Conservation (phyloP, 1,284 basidiomycete genomes). For the Agroathelia rolfsii region DNA sequence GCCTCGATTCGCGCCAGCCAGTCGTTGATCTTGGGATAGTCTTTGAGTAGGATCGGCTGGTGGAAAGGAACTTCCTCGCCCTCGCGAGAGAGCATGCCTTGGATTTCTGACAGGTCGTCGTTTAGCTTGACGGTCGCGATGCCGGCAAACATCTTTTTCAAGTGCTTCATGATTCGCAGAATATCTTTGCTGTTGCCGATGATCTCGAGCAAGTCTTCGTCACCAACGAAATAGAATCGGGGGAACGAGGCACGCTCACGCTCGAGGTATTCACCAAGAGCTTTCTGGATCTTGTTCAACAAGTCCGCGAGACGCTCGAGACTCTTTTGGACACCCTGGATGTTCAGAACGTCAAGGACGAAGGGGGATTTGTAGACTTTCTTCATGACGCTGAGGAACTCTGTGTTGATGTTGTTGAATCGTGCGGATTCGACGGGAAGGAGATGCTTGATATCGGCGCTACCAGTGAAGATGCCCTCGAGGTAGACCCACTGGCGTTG, state of each 20-base stretch:
- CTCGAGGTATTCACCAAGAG: conserved; percentile 97
- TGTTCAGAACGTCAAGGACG: conserved; percentile 94
- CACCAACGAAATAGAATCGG: conserved; percentile 99
- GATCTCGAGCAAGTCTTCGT: conserved; percentile 97
- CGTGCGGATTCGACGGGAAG: conserved; percentile 94
- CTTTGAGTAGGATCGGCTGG: conserved; percentile 78
- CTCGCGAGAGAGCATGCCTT: conserved; percentile 88
- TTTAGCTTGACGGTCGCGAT: conserved; percentile 87
- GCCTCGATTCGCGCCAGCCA: conserved; percentile 92
- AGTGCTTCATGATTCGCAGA: conserved; percentile 92
- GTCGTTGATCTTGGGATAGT: conserved; percentile 97
- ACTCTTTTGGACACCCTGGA: conserved; percentile 92
- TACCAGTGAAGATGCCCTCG: conserved; percentile 98
- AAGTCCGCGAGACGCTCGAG: conserved; percentile 94
- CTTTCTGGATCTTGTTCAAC: conserved; percentile 98
- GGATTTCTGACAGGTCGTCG: conserved; percentile 79
- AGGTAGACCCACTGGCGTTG: conserved; percentile 99
- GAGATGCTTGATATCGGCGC: conserved; percentile 96
- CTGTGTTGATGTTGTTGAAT: conserved; percentile 98
- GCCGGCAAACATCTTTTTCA: conserved; percentile 99
- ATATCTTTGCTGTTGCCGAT: conserved; percentile 99
- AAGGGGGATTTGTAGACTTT: conserved; percentile 99
- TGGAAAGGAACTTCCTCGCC: conserved; percentile 88
- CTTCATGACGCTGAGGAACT: conserved; percentile 98
- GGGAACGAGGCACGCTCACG: conserved; percentile 96